Evolutionary conservation across 805 yeast genomes (phyloP).

Genomic region (Metschnikowia borealis): DNA sequence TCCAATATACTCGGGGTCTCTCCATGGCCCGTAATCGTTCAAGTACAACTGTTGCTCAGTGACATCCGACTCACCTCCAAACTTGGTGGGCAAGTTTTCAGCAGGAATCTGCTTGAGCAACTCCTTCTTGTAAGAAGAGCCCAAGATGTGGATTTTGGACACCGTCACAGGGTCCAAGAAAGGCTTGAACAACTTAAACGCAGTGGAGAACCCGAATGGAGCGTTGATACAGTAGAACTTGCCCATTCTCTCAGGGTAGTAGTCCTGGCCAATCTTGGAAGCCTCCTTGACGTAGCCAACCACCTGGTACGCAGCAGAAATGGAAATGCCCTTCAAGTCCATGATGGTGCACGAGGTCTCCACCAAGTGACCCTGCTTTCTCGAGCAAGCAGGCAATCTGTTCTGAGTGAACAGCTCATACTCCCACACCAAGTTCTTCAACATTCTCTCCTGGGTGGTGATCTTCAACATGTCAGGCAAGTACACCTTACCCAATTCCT

Average conservation of each 20-base stretch:
- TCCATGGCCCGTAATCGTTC: slow-evolving; percentile 96
- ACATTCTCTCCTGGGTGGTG: slow-evolving; percentile 94
- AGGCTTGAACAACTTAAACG: slow-evolving; percentile 85
- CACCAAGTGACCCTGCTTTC: slow-evolving; percentile 69
- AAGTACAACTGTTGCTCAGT: slow-evolving; percentile 78
- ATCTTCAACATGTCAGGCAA: slow-evolving; percentile 87
- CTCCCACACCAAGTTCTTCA: slow-evolving; percentile 95
- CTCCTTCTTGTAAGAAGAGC: slow-evolving; percentile 74
- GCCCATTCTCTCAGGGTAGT: slow-evolving; percentile 99
- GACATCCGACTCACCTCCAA: slow-evolving; percentile 77
- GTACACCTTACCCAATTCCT: slow-evolving; percentile 89
- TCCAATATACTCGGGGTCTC: slow-evolving; percentile 81
- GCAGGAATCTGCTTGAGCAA: slow-evolving; percentile 88
- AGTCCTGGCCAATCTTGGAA: slow-evolving; percentile 90
- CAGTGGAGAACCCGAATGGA: slow-evolving; percentile 95
- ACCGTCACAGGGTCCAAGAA: slow-evolving; percentile 97
- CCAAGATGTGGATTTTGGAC: slow-evolving; percentile 84
- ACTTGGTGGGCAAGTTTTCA: slow-evolving; percentile 85
- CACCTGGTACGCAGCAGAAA: slow-evolving; percentile 80
- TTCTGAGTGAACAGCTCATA: slow-evolving; percentile 82
- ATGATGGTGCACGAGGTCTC: slow-evolving; percentile 96
- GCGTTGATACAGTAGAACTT: slow-evolving; percentile 93
- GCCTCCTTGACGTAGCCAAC: slow-evolving; percentile 89
- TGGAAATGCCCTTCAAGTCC: slow-evolving; percentile 91
- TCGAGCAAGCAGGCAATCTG: slow-evolving; percentile 92